A percentile compares a stretch with the other conserved stretches of the same genome.
Evolutionary conservation across 768 basidiomycete genomes (phyloP).

Genomic region (Suillus bovinus): DNA sequence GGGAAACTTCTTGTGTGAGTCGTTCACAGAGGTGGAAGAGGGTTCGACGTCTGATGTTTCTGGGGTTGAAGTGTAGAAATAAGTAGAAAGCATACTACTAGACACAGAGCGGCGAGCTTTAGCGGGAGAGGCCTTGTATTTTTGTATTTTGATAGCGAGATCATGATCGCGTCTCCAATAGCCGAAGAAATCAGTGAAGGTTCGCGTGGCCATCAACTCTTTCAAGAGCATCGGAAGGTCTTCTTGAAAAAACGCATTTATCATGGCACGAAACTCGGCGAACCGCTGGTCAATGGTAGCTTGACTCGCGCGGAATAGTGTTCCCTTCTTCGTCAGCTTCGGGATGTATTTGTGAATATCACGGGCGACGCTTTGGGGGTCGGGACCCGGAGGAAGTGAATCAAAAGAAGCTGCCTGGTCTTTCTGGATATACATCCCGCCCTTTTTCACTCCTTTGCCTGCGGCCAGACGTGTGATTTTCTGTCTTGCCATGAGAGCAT

Average conservation of each 20-base stretch:
- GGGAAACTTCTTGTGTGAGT: slow-evolving; percentile 9
- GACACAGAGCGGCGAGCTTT: slow-evolving; percentile 45
- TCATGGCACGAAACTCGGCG: slow-evolving; percentile 56
- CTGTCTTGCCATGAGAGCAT: slow-evolving; percentile 57
- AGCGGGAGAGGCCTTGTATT: slow-evolving; percentile 18
- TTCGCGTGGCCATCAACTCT: slow-evolving; percentile 59
- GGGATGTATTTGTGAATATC: slow-evolving; percentile 70
- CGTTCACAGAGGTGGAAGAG: slow-evolving; percentile 16
- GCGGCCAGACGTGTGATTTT: slow-evolving; percentile 67
- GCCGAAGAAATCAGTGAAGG: slow-evolving; percentile 76
- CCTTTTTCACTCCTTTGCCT: slow-evolving; percentile 76
- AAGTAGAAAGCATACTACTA: slow-evolving; percentile 57
- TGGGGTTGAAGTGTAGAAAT: slow-evolving; percentile 47
- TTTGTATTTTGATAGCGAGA: slow-evolving; percentile 43
- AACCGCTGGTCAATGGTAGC: slow-evolving; percentile 65
- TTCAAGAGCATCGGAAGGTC: slow-evolving; percentile 64
- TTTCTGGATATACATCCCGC: slow-evolving; percentile 66
- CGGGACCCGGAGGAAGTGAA: slow-evolving; percentile 81
- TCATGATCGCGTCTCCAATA: slow-evolving; percentile 77
- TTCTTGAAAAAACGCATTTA: slow-evolving; percentile 57
- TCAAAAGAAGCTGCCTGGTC: slow-evolving; percentile 83
- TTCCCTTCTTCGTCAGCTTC: slow-evolving; percentile 66
- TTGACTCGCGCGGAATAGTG: slow-evolving; percentile 70
- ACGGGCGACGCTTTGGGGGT: slow-evolving; percentile 69
- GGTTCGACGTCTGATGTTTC: slow-evolving; percentile 10